These are phyloP conservation scores for Kluyveromyces nonfermentans DNA, from an alignment of 805 yeast genomes.

Conservation along the genomic window DNA sequence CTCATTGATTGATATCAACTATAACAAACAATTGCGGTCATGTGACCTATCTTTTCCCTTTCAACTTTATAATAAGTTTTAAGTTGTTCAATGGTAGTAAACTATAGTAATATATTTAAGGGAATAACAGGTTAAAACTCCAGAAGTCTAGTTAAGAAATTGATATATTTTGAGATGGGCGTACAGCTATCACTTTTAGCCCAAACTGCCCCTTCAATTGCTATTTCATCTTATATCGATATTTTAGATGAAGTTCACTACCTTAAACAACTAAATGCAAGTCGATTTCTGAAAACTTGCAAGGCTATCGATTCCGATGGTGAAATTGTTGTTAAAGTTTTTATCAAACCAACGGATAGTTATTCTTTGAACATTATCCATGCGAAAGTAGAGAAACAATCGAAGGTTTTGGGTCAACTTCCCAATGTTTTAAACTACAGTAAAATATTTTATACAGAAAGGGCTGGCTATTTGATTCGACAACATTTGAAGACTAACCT, in stretches of 20 bases:
- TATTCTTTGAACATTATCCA: slow-evolving; percentile 17
- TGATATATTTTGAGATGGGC: slow-evolving; percentile 48
- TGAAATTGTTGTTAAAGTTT: slow-evolving; percentile 64
- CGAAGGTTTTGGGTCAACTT: slow-evolving; percentile 34
- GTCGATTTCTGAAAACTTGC: slow-evolving; percentile 79
- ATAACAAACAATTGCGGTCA: too few relatives aligned
- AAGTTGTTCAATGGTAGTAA: too few relatives aligned
- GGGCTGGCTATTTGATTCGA: slow-evolving; percentile 86
- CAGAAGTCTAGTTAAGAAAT: background rate
- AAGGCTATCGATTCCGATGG: slow-evolving; percentile 71
- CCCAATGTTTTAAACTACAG: slow-evolving; percentile 65
- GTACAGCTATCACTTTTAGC: slow-evolving; percentile 76
- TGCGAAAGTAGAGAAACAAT: slow-evolving; percentile 29
- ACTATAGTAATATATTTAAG: too few relatives aligned
- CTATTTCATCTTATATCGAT: slow-evolving; percentile 80
- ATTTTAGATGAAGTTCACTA: slow-evolving; percentile 70
- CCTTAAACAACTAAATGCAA: slow-evolving; percentile 62
- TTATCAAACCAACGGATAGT: slow-evolving; percentile 55
- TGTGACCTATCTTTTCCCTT: too few relatives aligned
- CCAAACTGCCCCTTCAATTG: slow-evolving; percentile 88
- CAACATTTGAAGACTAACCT: slow-evolving; percentile 71
- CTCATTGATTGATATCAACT: too few relatives aligned
- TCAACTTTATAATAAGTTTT: too few relatives aligned
- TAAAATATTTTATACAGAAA: slow-evolving; percentile 71
- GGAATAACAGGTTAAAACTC: too few relatives aligned